Base-by-base conservation (phyloP, 805 yeast genomes). In the Starmerella scarabaei region DNA sequence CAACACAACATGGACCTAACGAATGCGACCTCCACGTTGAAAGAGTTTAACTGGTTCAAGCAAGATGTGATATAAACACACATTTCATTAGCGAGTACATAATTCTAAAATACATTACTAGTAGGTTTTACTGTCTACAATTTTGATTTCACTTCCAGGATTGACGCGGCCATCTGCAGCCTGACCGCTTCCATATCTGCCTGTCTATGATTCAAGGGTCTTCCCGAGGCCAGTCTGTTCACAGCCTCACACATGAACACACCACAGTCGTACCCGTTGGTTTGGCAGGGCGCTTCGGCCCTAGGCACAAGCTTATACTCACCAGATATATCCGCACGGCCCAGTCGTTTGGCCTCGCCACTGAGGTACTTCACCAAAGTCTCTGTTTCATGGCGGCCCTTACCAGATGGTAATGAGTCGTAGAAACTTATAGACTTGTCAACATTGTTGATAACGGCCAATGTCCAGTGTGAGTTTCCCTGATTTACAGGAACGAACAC, bases 201-300 rank as follows among this genome's bases (percentile, higher is more conserved):
- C 50, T 80, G 86, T 6, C 72, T 55, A 51, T 75, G 88, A 6
- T 59, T 53, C 30, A 82, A 59, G 0, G 66, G 67, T 20, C 58
- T 56, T 4, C 66, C 70, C 27, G 72, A 61, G 0, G 86, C 61
- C 31, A 83, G 51, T 34, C 69, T 76, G 35, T 74, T 70, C 1
- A 81, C 82, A 35, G 76, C 78, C 40, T 85, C 73, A 58, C 96
- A 80, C 2, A 93, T 72, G 54, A 86, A 91, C 2, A 88, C 93
- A 6, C 98, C 98, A 64, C 98, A 91, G 59, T 91, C 98, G 50
- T 57, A 82, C 0, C 96, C 96, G 55, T 91, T 91, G 21, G 68
- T 64, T 56, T 91, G 98, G 49, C 78, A 82, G 1, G 98, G 97
- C 32, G 86, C 68, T n/a, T 60, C 55, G 2, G 57, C 45, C 3